phyloP scores from a whole-genome alignment of 2,329 filamentous ascomycete genomes.

The Botrytis fragariae region DNA sequence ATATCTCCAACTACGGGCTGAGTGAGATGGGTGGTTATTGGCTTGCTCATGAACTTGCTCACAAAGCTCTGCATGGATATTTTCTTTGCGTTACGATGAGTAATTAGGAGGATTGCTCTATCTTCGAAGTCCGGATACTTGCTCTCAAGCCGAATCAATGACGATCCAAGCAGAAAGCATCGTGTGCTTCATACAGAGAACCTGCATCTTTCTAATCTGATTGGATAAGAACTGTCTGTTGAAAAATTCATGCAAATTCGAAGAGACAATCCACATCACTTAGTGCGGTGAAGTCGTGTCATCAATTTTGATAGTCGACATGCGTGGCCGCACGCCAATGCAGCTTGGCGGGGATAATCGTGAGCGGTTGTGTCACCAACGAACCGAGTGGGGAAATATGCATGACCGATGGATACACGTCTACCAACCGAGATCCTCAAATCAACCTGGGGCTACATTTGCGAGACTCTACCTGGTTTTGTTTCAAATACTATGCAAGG shows the following conservation, averaged over 20 bases:
- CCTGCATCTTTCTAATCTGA: neutral
- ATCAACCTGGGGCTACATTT: neutral
- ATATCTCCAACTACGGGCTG: neutral
- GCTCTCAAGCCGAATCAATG: neutral
- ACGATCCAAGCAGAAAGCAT: neutral
- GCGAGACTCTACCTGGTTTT: neutral
- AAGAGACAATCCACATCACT: neutral
- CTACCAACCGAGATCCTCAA: neutral
- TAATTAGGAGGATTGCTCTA: neutral
- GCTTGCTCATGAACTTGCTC: neutral
- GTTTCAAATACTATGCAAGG: neutral
- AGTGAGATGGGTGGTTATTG: neutral
- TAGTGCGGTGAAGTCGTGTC: neutral
- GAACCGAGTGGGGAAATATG: conserved; percentile 7
- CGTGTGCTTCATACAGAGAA: neutral
- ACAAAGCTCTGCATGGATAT: neutral
- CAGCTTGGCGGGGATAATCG: neutral
- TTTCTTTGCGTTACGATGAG: neutral
- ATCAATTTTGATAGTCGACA: neutral
- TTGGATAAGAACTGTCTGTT: neutral
- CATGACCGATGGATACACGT: neutral
- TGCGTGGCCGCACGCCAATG: conserved; percentile 11
- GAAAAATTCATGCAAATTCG: neutral
- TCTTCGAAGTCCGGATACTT: neutral
- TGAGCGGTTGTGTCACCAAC: neutral